Evolutionary conservation across 352 stramenopile species (phyloP), one percentile per base, ranked within the genome.

Genomic region (Phytopythium litorale): DNA sequence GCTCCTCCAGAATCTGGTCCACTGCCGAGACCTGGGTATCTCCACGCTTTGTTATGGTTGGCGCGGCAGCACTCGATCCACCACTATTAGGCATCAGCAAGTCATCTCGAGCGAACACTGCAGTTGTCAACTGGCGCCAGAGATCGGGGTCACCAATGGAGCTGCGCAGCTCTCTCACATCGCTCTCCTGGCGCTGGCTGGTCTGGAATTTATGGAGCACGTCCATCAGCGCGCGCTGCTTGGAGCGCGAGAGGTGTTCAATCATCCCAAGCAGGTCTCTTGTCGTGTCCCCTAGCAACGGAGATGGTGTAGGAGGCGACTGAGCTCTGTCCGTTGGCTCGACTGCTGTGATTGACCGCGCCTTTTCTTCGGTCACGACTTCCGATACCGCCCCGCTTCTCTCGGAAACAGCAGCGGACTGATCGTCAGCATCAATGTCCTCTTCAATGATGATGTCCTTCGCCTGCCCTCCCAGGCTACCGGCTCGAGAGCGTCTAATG

Each of bases 91-190:
- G 4, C n/a, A 18, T 7, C 23, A 18, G 0, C 13, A 23, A 52
- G 4, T 11, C 30, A 21, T 58, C 50, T n/a, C 58, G 12, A 19
- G 16, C 11, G 37, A 57, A 4, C 0, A 91, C 64, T 7, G 71
- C 62, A 0, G 70, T 25, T 7, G 76, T 87, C 4, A 95, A 67
- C 52, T 93, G 77, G 32, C 81, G 85, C 84, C 84, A 93, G n/a
- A 95, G 70, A 19, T 67, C 57, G n/a, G 84, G 77, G 46, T 94
- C 86, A 0, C 76, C 76, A 37, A 92, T 90, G 0, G 86, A 94
- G 45, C 62, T 77, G 33, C 72, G 65, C 15, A 94, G 62, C 11
- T 71, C 58, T 7, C 82, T 67, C 0, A 91, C 65, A 40, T 94
- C 85, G 21, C 63, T 68, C 21, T 78, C 73, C 21, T 71, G 62